phyloP scores from a whole-genome alignment of 106 monocot genomes.

The Chionographis japonica region DNA sequence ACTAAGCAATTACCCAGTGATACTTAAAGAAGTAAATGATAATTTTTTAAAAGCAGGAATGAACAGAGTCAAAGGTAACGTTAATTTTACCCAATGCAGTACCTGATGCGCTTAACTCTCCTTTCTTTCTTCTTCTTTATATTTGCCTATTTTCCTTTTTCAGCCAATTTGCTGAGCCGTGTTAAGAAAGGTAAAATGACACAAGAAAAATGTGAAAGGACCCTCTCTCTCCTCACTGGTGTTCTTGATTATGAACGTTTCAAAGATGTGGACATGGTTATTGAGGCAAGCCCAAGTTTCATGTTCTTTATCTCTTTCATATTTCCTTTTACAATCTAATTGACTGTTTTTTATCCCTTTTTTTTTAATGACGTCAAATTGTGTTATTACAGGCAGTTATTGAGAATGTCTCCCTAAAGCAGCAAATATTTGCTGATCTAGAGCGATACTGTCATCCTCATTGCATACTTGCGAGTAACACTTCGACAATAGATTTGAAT shows the following conservation, averaged over 20 bases:
- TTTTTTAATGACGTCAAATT: background rate
- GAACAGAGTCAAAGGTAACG: slow-evolving; percentile 72
- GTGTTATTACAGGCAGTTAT: slow-evolving; percentile 70
- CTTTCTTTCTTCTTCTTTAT: background rate
- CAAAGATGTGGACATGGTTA: slow-evolving; percentile 80
- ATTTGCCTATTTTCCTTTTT: background rate
- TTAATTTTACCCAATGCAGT: background rate
- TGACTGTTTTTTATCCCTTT: background rate
- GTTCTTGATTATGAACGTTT: slow-evolving; percentile 79
- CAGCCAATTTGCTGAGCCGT: slow-evolving; percentile 86
- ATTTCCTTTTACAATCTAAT: background rate
- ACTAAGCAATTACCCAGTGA: slow-evolving; percentile 64
- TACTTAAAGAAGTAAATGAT: slow-evolving; percentile 97
- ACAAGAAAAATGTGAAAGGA: slow-evolving; percentile 65
- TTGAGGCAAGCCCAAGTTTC: slow-evolving; percentile 53
- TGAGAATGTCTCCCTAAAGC: slow-evolving; percentile 86
- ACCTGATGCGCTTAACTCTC: background rate
- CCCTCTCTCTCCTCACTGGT: slow-evolving; percentile 68
- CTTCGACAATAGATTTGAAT: slow-evolving; percentile 92
- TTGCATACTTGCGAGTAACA: slow-evolving; percentile 91
- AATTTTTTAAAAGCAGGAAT: slow-evolving; percentile 75
- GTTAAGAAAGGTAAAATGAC: slow-evolving; percentile 91
- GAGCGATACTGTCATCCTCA: slow-evolving; percentile 77
- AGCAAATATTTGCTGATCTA: slow-evolving; percentile 90
- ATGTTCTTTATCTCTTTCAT: background rate